Conservation (phyloP, 176 grass and related monocot genomes). For the Oryza glaberrima region DNA sequence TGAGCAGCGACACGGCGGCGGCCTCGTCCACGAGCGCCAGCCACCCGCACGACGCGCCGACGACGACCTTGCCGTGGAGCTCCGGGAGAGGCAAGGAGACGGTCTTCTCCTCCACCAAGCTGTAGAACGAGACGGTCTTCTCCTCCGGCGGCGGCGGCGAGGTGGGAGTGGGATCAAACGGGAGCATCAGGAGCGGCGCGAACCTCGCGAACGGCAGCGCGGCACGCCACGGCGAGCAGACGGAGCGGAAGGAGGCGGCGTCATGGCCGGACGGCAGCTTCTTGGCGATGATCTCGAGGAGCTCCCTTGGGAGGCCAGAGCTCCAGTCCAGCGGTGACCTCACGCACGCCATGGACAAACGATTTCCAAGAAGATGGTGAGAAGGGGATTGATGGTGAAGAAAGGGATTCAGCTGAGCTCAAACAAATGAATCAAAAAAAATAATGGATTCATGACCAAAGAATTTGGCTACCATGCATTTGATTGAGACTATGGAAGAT, state of each 20-base stretch:
- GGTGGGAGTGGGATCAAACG: neutral
- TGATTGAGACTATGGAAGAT: too few relatives aligned
- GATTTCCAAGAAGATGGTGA: too few relatives aligned
- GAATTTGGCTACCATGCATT: too few relatives aligned
- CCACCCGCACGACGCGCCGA: conserved; percentile 33
- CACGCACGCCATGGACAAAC: too few relatives aligned
- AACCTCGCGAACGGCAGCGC: conserved; percentile 25
- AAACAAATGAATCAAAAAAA: too few relatives aligned
- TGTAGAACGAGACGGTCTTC: conserved; percentile 9
- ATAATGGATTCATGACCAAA: too few relatives aligned
- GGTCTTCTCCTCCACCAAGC: neutral
- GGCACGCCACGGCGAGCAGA: neutral
- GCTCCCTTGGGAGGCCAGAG: neutral
- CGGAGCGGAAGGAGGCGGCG: neutral
- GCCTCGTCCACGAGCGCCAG: conserved; percentile 38
- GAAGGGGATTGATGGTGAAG: too few relatives aligned
- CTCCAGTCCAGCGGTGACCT: too few relatives aligned
- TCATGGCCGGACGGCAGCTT: neutral
- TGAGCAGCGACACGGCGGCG: conserved; percentile 31
- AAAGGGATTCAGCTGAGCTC: too few relatives aligned
- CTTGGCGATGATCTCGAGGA: neutral
- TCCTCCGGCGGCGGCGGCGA: too few relatives aligned
- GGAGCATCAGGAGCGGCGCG: conserved; percentile 20
- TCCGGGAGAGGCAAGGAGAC: neutral
- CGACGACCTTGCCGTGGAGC: neutral